Percentiles rank a stretch among this genome's conserved stretches.
phyloP scores from a whole-genome alignment of 352 stramenopile species.

The Pythium phragmitis region DNA sequence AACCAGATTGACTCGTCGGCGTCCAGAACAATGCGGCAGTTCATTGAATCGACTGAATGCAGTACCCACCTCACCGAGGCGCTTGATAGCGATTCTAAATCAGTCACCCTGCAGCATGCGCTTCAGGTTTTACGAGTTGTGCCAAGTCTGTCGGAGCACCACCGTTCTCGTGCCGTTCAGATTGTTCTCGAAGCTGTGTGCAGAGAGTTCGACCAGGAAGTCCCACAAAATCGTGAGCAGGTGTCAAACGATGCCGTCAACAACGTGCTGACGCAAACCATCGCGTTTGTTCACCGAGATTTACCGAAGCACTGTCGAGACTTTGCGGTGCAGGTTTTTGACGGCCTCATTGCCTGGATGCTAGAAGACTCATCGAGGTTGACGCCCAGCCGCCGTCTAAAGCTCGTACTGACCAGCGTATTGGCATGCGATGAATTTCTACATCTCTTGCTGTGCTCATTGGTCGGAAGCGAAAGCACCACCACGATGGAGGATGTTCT shows the following conservation, averaged over 20 bases:
- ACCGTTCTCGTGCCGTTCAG: neutral
- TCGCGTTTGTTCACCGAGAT: neutral
- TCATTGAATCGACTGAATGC: neutral
- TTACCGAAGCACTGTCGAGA: neutral
- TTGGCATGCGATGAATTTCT: constrained; percentile 2
- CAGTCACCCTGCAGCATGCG: neutral
- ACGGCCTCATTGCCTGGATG: constrained; percentile 12
- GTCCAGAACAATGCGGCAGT: neutral
- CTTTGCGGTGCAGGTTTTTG: neutral
- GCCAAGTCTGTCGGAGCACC: constrained; percentile 2
- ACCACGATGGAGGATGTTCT: neutral
- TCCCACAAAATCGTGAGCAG: neutral
- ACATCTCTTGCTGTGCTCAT: neutral
- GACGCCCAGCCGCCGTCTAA: neutral
- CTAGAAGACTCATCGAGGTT: neutral
- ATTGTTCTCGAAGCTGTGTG: constrained; percentile 2
- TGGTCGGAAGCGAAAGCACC: neutral
- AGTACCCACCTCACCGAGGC: neutral
- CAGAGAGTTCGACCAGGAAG: neutral
- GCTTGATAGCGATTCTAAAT: neutral
- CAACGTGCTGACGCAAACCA: constrained; percentile 12
- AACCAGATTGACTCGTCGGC: constrained; percentile 10
- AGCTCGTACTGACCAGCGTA: neutral
- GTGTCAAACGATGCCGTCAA: neutral
- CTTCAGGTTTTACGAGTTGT: neutral